Base-by-base conservation (phyloP, 1,284 basidiomycete species). In the Cerioporus squamosus region DNA sequence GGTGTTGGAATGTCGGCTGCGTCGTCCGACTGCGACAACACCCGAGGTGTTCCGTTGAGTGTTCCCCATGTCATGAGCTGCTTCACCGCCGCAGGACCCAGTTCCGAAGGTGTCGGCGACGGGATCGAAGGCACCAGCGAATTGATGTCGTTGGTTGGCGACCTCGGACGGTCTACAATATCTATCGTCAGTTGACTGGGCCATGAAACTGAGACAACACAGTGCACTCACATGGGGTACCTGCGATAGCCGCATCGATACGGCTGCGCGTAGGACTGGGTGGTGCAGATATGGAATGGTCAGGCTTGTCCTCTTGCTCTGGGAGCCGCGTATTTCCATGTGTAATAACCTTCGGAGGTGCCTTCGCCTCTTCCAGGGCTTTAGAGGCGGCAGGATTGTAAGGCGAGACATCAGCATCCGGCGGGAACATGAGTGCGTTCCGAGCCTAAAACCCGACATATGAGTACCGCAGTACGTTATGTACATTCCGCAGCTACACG, bases 31-130 rank as follows among this genome's bases (percentile, higher is more conserved):
- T 84, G 81, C 24, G 90, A 90, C 36, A 96, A 81, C 10, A 95
- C 82, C 46, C 94, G 86, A 8, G 93, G 95, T 12, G 95, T 97
- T 14, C 91, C 88, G 60, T 88, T 86, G 14, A 97, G 80, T 20
- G 92, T 94, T 6, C 95, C 95, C 93, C 92, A 94, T 9, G 95
- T 97, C 90, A 97, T 93, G 20, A 97, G 83, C 64, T 95, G 88
- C 62, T 94, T 93, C 53, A 94, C 81, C 1, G 90, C 88, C 8
- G 76, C 75, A 1, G 90, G 83, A 0, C 89, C 90, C 31, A 97
- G 81, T 63, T 93, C 82, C 5, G 89, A 84, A 0, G 94, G 89
- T 6, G 90, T 91, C 2, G 93, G 94, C 0, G 93, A 93, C 12
- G 94, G 94, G n/a, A 95, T 73, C 57, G 84, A 84, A n/a, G 93